phyloP scores from a whole-genome alignment of 768 basidiomycete species.

The Phaeotremella skinneri region DNA sequence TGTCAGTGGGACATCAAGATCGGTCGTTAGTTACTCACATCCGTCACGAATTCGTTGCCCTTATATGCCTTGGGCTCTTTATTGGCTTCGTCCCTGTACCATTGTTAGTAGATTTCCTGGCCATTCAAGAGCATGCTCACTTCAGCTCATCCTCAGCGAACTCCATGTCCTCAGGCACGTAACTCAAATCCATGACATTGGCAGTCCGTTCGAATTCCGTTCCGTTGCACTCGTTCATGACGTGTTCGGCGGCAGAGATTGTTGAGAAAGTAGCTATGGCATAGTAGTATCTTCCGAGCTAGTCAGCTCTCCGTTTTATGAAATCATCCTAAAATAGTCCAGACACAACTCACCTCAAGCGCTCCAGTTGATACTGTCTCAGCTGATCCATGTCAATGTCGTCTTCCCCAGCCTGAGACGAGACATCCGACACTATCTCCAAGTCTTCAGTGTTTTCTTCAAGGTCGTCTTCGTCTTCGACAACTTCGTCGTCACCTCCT shows the following conservation, averaged over 20 bases:
- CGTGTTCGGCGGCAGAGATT: slow-evolving; percentile 69
- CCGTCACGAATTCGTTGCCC: slow-evolving; percentile 84
- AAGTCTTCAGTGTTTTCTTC: slow-evolving; percentile 33
- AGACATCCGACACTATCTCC: slow-evolving; percentile 53
- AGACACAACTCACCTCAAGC: slow-evolving; percentile 66
- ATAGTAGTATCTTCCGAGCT: slow-evolving; percentile 75
- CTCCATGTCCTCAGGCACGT: slow-evolving; percentile 81
- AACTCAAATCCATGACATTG: slow-evolving; percentile 92
- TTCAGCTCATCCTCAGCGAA: slow-evolving; percentile 70
- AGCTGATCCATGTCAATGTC: slow-evolving; percentile 86
- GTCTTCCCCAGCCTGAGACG: slow-evolving; percentile 55
- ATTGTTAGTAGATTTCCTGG: slow-evolving; percentile 3
- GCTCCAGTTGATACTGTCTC: slow-evolving; percentile 86
- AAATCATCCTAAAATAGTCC: background rate
- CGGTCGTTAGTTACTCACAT: slow-evolving; percentile 59
- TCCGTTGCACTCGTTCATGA: slow-evolving; percentile 82
- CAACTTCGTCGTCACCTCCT: slow-evolving; percentile 57
- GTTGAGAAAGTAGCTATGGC: slow-evolving; percentile 87
- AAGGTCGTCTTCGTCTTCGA: slow-evolving; percentile 26
- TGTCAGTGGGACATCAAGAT: background rate
- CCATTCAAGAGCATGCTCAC: slow-evolving; percentile 53
- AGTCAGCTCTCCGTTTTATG: too few species aligned
- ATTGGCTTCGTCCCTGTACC: slow-evolving; percentile 74
- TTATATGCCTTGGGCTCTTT: slow-evolving; percentile 66
- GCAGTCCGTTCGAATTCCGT: slow-evolving; percentile 96